These are phyloP conservation scores for Amaranthus cruentus DNA, from an alignment of 148 eudicot species.

Conservation along the genomic window DNA sequence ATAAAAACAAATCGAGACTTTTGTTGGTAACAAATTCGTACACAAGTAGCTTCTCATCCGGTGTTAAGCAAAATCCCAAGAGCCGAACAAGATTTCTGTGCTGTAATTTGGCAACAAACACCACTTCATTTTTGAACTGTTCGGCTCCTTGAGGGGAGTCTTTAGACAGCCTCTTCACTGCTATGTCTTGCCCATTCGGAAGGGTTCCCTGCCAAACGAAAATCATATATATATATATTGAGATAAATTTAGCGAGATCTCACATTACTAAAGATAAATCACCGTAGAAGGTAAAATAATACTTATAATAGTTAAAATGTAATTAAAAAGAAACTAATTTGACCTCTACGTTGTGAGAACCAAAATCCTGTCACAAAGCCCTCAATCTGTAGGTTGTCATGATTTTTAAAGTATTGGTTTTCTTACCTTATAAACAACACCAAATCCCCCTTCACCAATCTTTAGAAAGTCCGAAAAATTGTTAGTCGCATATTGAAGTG, in stretches of 20 bases:
- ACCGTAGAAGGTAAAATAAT: no score
- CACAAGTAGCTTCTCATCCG: slow-evolving; percentile 27
- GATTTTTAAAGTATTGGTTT: no score
- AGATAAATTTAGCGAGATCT: no score
- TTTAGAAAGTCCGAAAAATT: neutral
- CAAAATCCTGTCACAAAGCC: no score
- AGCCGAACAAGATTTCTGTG: slow-evolving; percentile 29
- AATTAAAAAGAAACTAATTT: no score
- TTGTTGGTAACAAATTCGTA: slow-evolving; percentile 26
- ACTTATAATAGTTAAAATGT: no score
- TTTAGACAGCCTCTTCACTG: slow-evolving; percentile 25
- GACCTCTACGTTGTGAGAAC: no score
- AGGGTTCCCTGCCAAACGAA: slow-evolving; percentile 17
- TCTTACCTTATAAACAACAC: slow-evolving; percentile 10
- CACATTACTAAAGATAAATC: no score
- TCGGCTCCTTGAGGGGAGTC: slow-evolving; percentile 22
- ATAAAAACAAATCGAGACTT: slow-evolving; percentile 27
- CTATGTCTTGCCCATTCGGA: slow-evolving; percentile 23
- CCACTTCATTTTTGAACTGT: slow-evolving; percentile 24
- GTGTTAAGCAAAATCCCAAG: slow-evolving; percentile 25
- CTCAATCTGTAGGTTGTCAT: no score
- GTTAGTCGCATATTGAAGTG: slow-evolving; percentile 4
- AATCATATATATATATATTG: no score
- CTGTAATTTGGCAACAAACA: slow-evolving; percentile 21
- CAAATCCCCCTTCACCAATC: slow-evolving; percentile 19